Conservation (phyloP, 1,284 basidiomycete species). For the Leccinum ponderosum region DNA sequence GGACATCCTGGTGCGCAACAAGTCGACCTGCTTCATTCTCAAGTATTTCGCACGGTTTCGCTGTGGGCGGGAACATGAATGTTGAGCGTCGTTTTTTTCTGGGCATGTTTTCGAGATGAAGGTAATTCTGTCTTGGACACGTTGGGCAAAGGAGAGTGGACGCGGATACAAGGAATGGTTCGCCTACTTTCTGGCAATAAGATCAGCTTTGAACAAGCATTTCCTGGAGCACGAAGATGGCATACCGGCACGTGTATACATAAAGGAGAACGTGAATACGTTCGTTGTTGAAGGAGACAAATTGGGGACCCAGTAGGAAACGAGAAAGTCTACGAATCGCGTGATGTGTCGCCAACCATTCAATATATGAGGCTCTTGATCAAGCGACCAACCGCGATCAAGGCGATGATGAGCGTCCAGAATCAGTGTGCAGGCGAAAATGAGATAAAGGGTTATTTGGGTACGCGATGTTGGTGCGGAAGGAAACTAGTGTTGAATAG, state of each 20-base stretch:
- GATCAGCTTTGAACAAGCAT: not conserved
- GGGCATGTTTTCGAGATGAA: too few relatives aligned
- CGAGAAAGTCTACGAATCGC: too few relatives aligned
- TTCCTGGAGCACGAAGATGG: not conserved
- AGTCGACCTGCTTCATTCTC: constrained; percentile 30
- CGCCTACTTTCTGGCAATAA: constrained; percentile 33
- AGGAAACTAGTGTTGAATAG: too few relatives aligned
- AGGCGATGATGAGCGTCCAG: too few relatives aligned
- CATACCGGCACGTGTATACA: not conserved
- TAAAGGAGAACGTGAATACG: not conserved
- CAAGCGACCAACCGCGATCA: too few relatives aligned
- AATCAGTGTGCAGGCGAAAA: too few relatives aligned
- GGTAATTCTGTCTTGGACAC: constrained; percentile 26
- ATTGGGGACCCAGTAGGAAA: not conserved
- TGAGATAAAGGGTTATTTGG: too few relatives aligned
- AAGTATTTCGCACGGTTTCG: constrained; percentile 34
- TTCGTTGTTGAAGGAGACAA: not conserved
- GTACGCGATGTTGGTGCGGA: too few relatives aligned
- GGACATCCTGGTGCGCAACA: constrained; percentile 28
- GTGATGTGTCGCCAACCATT: too few relatives aligned
- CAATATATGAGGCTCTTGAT: too few relatives aligned
- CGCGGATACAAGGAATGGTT: constrained; percentile 49
- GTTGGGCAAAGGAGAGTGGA: constrained; percentile 62
- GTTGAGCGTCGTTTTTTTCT: constrained; percentile 1
- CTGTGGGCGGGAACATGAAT: constrained; percentile 20